Evolutionary conservation across 352 stramenopile genomes (phyloP).

Genomic region (Globisporangium paroecandrum): DNA sequence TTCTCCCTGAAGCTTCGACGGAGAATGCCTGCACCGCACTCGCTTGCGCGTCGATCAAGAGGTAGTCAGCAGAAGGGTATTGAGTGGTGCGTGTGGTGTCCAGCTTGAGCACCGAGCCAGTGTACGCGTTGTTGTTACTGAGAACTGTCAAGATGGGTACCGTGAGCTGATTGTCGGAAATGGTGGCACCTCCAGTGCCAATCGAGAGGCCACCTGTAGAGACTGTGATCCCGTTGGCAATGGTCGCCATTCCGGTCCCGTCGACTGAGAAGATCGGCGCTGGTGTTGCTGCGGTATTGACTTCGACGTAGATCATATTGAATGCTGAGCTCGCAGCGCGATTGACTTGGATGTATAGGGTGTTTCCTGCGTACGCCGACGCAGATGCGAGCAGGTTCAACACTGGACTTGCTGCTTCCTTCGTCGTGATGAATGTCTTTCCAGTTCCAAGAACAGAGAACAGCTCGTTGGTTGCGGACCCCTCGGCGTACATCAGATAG

Average conservation of each 20-base stretch:
- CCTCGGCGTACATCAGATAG: constrained; percentile 1
- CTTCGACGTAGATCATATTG: constrained; percentile 24
- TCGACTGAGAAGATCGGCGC: constrained; percentile 1
- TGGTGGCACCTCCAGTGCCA: constrained; percentile 37
- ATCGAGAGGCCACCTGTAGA: constrained; percentile 8
- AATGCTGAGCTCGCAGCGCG: not conserved
- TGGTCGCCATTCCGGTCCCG: not conserved
- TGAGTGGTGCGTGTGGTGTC: constrained; percentile 17
- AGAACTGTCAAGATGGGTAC: constrained; percentile 24
- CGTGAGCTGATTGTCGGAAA: constrained; percentile 25
- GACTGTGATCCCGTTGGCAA: not conserved
- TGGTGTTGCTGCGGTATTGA: not conserved
- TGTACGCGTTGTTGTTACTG: constrained; percentile 28
- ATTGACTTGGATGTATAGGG: constrained; percentile 1
- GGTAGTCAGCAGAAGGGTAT: constrained; percentile 36
- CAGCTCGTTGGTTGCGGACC: not conserved
- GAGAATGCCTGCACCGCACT: constrained; percentile 29
- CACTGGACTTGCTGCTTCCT: not conserved
- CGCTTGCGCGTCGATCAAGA: constrained; percentile 34
- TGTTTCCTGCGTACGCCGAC: not conserved
- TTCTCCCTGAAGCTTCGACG: constrained; percentile 48
- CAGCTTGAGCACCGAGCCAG: constrained; percentile 24
- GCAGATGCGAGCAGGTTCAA: not conserved
- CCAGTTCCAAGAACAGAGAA: not conserved
- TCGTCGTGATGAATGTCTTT: not conserved